These are phyloP conservation scores for Paramecium sexaurelia DNA, from an alignment of 73 alveolate species.

Conservation along the genomic window DNA sequence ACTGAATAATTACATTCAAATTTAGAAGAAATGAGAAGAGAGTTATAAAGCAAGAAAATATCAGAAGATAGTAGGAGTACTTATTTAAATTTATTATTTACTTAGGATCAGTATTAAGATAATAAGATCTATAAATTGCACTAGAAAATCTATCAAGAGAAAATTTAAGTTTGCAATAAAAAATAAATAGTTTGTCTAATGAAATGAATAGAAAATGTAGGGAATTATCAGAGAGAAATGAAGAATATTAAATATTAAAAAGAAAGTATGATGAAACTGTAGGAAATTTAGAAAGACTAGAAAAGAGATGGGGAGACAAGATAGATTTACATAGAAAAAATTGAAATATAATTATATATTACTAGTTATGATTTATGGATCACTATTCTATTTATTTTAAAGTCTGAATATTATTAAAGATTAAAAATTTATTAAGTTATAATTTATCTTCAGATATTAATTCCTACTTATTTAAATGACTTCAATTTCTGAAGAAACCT, in stretches of 20 bases:
- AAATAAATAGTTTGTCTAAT: neutral
- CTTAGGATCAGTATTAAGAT: constrained; percentile 21
- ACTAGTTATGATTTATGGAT: neutral
- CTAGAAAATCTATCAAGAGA: constrained; percentile 9
- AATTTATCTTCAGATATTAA: no score
- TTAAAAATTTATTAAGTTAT: no score
- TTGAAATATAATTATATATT: constrained; percentile 9
- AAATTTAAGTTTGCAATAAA: neutral
- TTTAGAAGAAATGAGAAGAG: constrained; percentile 41
- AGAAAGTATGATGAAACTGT: constrained; percentile 49
- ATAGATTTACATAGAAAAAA: constrained; percentile 57
- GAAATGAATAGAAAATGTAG: constrained; percentile 36
- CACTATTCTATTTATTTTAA: neutral
- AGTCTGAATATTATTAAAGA: no score
- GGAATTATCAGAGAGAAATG: constrained; percentile 18
- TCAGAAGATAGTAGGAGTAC: constrained; percentile 48
- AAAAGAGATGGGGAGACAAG: constrained; percentile 51
- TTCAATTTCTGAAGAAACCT: no score
- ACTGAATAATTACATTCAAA: constrained; percentile 26
- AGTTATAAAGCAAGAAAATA: neutral
- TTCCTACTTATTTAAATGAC: no score
- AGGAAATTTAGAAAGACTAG: constrained; percentile 21
- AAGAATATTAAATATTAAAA: constrained; percentile 22
- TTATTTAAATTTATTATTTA: neutral
- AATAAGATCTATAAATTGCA: constrained; percentile 47